Evolutionary conservation across 1,139 yeast genomes (phyloP), one percentile per base, ranked within the genome.

Genomic region (Debaryomycetaceae sp.): DNA sequence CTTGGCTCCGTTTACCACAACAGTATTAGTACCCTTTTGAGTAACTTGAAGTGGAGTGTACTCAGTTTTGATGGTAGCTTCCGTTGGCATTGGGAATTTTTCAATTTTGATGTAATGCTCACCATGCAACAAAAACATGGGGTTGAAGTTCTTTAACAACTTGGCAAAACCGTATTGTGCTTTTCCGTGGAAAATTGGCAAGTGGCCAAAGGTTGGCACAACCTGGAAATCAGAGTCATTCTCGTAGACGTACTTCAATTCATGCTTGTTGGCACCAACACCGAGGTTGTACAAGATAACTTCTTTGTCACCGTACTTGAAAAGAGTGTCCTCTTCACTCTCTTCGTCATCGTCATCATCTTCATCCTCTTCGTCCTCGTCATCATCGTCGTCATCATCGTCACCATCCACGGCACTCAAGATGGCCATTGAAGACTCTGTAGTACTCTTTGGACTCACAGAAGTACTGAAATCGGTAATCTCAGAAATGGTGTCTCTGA

Each of bases 171-270:
- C 73, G 42, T 75, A 61, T 44, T 73, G 74, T 39, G 80, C 70
- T 43, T 72, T 69, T 39, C 73, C 72, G 55, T 77, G 69, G 63
- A 72, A 72, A 24, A 77, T 65, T 35, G 96, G 94, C 56, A 91
- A 81, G 47, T 89, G 96, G 46, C 96, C 97, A 63, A 84, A 89
- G 3, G 96, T 78, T 47, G 98, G 97, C 40, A 92, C 65, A n/a
- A 85, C 94, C 58, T 87, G 89, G 73, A 92, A 92, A 51, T 87
- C 80, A 15, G 74, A 69, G 54, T 78, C 78, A 53, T 81, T 79
- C 67, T 92, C 98, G 62, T 84, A 92, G 17, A 79, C 81, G 61
- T 86, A 88, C 58, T 85, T 72, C 58, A 89, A 75, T 56, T 92
- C 95, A 40, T 74, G 73, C 34, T 88, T 79, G 36, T 73, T 80